Evolutionary conservation across 306 rosid genomes (phyloP), one percentile per base, ranked within the genome.

Genomic region (Arachis stenosperma): DNA sequence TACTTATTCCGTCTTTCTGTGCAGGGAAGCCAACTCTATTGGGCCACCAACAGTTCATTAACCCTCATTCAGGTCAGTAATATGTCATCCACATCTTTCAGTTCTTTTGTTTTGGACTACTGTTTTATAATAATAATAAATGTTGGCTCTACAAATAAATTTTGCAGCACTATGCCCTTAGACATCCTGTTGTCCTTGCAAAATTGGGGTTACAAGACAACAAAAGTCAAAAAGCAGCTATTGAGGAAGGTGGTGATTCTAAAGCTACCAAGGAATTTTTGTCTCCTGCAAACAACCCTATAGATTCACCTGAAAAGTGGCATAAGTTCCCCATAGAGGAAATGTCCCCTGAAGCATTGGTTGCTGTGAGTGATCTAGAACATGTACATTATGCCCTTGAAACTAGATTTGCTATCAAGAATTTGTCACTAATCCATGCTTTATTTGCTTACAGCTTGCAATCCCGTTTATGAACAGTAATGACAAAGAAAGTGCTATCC

Each of bases 1-100:
- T 22, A 22, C 27, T 22, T 22, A 22, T 22, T 22, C 27, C 27
- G 1, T 22, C 27, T 22, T 22, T 77, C 83, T 72, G 80, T 80
- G 83, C 86, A 94, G 98, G 98, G 98, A 44, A 94, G 96, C 88
- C 95, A 81, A 59, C 77, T 91, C 69, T 94, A 94, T 80, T 94
- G 98, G 98, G 73, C 81, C 59, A 88, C 95, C 29, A 94, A 91
- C 86, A 85, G 91, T 77, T 88, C 95, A 22, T 55, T 91, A 67
- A 83, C 79, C 65, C 42, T 80, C 48, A 52, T 84, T 67, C 97
- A 94, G 97, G 98, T 91, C 55, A 76, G 85, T 65, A 64, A 68
- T 61, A 44, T 17, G 9, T 43, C 48, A 61, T 41, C 5, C 54
- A 52, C 75, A 51, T n/a, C 17, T 44, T 30, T 4, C 39, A 17